Conservation (phyloP, 73 alveolate species). For the Paramecium primaurelia region DNA sequence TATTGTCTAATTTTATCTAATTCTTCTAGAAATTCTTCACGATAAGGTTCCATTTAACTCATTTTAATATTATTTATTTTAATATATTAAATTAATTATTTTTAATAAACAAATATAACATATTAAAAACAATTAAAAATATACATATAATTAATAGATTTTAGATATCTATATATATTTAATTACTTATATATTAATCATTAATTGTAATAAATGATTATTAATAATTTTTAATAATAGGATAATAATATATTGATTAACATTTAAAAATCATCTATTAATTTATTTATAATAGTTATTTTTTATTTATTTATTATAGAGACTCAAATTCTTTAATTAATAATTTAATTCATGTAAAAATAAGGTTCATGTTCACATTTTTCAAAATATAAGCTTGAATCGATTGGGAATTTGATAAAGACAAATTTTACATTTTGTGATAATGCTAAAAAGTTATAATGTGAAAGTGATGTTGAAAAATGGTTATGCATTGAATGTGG, state of each 20-base stretch:
- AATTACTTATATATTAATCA: no score
- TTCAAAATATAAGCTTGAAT: not conserved
- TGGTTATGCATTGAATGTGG: slow-evolving; percentile 39
- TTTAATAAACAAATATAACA: not conserved
- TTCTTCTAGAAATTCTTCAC: slow-evolving; percentile 39
- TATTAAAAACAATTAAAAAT: no score
- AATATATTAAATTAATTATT: not conserved
- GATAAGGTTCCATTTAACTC: slow-evolving; percentile 24
- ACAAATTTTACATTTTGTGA: not conserved
- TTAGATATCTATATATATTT: no score
- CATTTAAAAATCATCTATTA: no score
- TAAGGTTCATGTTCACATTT: not conserved
- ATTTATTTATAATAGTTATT: no score
- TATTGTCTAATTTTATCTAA: not conserved
- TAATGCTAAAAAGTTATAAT: not conserved
- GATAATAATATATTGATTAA: no score
- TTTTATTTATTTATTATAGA: not conserved
- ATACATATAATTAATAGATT: no score
- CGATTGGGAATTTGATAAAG: not conserved
- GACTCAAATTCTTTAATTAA: not conserved
- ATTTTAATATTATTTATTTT: not conserved
- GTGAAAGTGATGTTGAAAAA: not conserved
- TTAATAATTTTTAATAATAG: no score
- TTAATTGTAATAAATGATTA: no score
- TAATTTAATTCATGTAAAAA: not conserved